Conservation (phyloP, 129 eudicot genomes). For the Glebionis coronaria region DNA sequence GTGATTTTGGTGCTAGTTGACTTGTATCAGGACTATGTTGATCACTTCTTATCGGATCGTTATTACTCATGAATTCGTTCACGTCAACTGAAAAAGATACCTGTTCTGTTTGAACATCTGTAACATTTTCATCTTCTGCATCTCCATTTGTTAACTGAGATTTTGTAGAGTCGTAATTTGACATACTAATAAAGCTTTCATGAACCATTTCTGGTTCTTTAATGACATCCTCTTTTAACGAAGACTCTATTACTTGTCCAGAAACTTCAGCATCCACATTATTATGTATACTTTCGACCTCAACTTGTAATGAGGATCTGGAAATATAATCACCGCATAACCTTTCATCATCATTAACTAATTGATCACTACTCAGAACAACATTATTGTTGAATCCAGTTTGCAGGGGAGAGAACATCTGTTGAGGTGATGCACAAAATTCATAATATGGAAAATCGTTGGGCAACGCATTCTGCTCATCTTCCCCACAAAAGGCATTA, state of each 20-base stretch:
- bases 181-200: neutral
- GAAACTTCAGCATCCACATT: conserved; percentile 3
- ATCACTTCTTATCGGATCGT: neutral
- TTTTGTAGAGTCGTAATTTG: neutral
- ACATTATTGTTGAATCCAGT: neutral
- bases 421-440: conserved; percentile 5
- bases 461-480: neutral
- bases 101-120: neutral
- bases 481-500: neutral
- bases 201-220: conserved; percentile 3
- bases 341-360: conserved; percentile 7
- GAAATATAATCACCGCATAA: neutral
- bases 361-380: neutral
- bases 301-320: conserved; percentile 1
- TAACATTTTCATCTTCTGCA: neutral
- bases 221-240: neutral
- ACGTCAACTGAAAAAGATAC: neutral
- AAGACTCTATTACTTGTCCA: neutral
- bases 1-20: neutral
- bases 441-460: neutral
- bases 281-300: conserved; percentile 1
- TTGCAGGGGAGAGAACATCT: conserved; percentile 8
- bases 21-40: neutral
- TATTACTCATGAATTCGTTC: neutral
- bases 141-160: neutral